Conservation (phyloP, 2,329 filamentous ascomycete genomes). For the Cercospora sp. region DNA sequence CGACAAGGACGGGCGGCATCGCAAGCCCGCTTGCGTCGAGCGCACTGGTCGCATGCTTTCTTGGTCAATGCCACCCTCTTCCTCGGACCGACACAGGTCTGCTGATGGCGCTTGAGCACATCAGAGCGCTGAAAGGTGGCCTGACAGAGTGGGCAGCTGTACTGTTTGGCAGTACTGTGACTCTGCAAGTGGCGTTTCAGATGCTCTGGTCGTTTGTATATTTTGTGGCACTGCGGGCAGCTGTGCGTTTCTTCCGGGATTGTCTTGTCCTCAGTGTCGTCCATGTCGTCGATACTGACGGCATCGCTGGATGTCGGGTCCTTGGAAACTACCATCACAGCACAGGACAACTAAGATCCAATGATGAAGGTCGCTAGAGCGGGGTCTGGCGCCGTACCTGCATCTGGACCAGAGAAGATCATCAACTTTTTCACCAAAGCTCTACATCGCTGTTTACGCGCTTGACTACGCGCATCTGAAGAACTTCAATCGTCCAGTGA, state of each 20-base stretch:
- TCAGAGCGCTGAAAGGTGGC: slow-evolving; percentile 10
- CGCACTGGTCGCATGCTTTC: slow-evolving; percentile 8
- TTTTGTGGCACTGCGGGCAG: slow-evolving; percentile 6
- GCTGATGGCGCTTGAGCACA: slow-evolving; percentile 6
- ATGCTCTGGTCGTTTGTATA: slow-evolving; percentile 12
- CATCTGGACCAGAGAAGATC: not conserved
- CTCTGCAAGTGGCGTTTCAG: slow-evolving; percentile 4
- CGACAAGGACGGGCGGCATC: slow-evolving; percentile 6
- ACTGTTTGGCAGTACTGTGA: slow-evolving; percentile 1
- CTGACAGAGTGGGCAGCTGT: slow-evolving; percentile 9
- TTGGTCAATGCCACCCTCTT: not conserved
- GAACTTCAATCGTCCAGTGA: not conserved
- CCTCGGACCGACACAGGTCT: slow-evolving; percentile 3
- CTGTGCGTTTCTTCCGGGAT: not conserved
- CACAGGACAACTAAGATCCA: not conserved
- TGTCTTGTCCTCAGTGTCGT: not conserved
- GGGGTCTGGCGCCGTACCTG: not conserved
- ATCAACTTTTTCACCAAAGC: not conserved
- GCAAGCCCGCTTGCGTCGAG: slow-evolving; percentile 7
- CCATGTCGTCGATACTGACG: not conserved
- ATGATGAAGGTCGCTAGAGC: not conserved
- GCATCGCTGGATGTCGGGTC: not conserved
- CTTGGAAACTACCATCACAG: too few species aligned
- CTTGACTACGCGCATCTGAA: not conserved
- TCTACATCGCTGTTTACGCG: not conserved